phyloP scores from a whole-genome alignment of 495 filamentous ascomycete genomes.

The Pyrenula massariospora region DNA sequence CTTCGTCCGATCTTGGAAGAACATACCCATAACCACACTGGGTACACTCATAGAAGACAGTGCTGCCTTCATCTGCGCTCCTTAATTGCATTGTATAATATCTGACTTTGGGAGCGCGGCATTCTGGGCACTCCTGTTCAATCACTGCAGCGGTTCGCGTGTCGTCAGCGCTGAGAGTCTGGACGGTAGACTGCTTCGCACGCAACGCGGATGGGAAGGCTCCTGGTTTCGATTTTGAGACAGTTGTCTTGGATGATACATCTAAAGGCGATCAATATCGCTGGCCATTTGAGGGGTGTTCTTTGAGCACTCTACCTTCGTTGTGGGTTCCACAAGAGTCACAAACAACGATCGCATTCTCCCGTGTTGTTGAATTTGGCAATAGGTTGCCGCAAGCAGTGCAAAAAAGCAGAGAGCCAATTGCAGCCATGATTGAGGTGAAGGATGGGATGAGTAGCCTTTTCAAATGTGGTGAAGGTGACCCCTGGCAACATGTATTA shows the following conservation, averaged over 20 bases:
- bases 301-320: constrained; percentile 43
- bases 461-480: too few species aligned
- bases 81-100: constrained; percentile 78
- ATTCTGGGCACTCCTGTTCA: constrained; percentile 62
- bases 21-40: constrained; percentile 70
- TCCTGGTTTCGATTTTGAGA: constrained; percentile 73
- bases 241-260: constrained; percentile 62
- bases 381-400: constrained; percentile 87
- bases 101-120: constrained; percentile 71
- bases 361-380: constrained; percentile 61
- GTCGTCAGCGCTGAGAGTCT: constrained; percentile 69
- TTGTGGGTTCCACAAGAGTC: constrained; percentile 76
- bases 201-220: constrained; percentile 82
- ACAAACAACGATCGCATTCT: constrained; percentile 65
- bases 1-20: too few species aligned
- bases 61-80: constrained; percentile 89
- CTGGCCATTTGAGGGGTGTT: neutral
- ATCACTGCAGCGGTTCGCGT: constrained; percentile 65
- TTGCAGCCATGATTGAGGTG: constrained; percentile 64
- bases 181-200: constrained; percentile 72
- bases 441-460: neutral
- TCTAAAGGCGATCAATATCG: constrained; percentile 27
- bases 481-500: too few species aligned
- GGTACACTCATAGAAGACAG: constrained; percentile 76
- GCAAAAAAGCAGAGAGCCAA: constrained; percentile 89